Evolutionary conservation across 2,329 filamentous ascomycete species (phyloP), one percentile per base, ranked within the genome.

Genomic region (Exophiala sp.): DNA sequence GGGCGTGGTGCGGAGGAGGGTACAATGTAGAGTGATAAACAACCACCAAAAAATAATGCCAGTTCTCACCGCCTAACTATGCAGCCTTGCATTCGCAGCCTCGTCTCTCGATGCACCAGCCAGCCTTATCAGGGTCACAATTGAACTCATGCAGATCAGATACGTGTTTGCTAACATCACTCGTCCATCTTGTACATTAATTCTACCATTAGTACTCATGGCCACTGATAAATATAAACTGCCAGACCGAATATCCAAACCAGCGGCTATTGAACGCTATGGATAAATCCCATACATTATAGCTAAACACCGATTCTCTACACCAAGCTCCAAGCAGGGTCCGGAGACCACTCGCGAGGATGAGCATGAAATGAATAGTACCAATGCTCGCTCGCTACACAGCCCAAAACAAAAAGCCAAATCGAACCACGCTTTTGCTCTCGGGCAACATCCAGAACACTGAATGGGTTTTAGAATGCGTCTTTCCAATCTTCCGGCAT

Each of bases 401-500:
- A 10, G 14, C 35, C 5, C 35, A 38, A 38, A 7, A 38, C 8
- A 38, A 6, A 38, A 38, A 38, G n/a, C n/a, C 19, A 21, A 16
- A 2, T 19, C 7, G 11, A 19, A 37, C 14, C 7, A 19, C 14
- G 16, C 14, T 3, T 19, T 19, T 18, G 5, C 16, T 13, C 2
- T 34, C 2, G 13, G 18, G 16, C 14, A 11, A 8, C 3, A 1
- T 8, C 1, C 1, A 1, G 19, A 19, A 13, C 5, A 24, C 13
- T 3, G 24, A 41, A 24, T 23, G 18, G 37, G 11, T 14, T 27
- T 55, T 43, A 57, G 24, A 50, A n/a, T 35, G 47, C 38, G 7
- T 54, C 55, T 46, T 46, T 52, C 58, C 58, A 61, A 32, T 60
- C 59, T 6, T 68, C 66, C 19, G 62, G 63, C 40, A 73, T 55